Evolutionary conservation across 148 eudicot species (phyloP).

Genomic region (Amaranthus hypochondriacus): DNA sequence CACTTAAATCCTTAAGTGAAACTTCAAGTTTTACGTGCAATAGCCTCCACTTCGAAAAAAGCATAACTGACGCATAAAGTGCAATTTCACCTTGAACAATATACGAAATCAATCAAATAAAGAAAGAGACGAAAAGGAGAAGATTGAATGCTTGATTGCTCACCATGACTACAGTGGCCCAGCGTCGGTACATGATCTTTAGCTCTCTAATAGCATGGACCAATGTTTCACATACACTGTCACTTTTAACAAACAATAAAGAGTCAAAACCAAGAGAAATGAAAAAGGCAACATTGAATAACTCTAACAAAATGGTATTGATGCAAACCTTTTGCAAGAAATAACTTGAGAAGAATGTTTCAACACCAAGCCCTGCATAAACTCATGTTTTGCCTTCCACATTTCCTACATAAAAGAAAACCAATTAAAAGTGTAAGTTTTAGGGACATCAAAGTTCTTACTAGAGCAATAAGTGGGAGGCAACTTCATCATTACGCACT

Average conservation of each 20-base stretch:
- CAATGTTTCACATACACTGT: conserved; percentile 35
- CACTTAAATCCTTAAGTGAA: not conserved
- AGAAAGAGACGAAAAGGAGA: not conserved
- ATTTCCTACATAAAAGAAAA: conserved; percentile 31
- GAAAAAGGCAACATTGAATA: not conserved
- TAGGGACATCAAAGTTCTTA: not conserved
- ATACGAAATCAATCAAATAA: not conserved
- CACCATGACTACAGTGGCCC: conserved; percentile 68
- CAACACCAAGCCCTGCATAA: conserved; percentile 32
- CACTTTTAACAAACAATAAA: conserved; percentile 14
- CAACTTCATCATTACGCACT: not conserved
- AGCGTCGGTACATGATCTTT: conserved; percentile 34
- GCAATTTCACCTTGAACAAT: not conserved
- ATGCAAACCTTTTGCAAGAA: conserved; percentile 53
- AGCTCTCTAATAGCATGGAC: conserved; percentile 40
- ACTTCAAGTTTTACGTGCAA: not conserved
- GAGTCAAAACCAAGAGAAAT: conserved; percentile 13
- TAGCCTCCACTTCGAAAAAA: not conserved
- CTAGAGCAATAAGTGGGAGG: not conserved
- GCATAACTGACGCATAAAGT: not conserved
- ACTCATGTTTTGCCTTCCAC: conserved; percentile 26
- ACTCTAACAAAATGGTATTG: not conserved
- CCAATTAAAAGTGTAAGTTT: not conserved
- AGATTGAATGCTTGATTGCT: conserved; percentile 26
- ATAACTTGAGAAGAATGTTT: conserved; percentile 46